Percentiles rank a stretch among this genome's conserved stretches.
Conservation (phyloP, 2,329 filamentous ascomycete species). For the Colletotrichum truncatum region DNA sequence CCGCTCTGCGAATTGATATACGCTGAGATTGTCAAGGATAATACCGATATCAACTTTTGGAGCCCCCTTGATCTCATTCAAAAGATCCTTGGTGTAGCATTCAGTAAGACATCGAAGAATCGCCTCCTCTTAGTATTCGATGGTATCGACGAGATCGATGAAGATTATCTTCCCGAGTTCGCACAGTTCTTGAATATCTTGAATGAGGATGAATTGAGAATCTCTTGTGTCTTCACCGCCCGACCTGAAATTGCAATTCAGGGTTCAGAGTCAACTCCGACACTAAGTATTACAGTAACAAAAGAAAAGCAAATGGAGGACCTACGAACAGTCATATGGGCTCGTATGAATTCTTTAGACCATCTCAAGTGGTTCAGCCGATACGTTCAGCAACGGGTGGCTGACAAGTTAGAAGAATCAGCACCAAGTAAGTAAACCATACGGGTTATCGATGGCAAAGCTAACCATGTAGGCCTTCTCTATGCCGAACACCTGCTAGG, state of each 20-base stretch:
- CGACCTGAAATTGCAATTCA: constrained; percentile 29
- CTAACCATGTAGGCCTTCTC: constrained; percentile 39
- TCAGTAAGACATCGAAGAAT: constrained; percentile 32
- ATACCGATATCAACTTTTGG: constrained; percentile 22
- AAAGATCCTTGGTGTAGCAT: constrained; percentile 36
- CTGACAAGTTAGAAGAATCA: constrained; percentile 37
- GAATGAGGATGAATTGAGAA: constrained; percentile 34
- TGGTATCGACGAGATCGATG: constrained; percentile 41
- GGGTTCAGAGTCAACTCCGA: not conserved
- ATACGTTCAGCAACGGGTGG: constrained; percentile 40
- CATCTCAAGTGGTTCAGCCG: constrained; percentile 37
- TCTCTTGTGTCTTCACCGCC: constrained; percentile 38
- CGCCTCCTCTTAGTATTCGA: constrained; percentile 41
- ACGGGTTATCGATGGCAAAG: not conserved
- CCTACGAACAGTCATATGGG: constrained; percentile 38
- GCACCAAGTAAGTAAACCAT: constrained; percentile 40
- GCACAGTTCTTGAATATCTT: constrained; percentile 35
- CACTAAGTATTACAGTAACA: constrained; percentile 31
- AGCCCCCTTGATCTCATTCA: constrained; percentile 33
- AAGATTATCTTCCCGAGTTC: constrained; percentile 29
- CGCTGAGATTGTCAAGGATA: constrained; percentile 37
- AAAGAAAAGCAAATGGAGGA: constrained; percentile 40
- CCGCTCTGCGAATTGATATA: constrained; percentile 41
- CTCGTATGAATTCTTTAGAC: constrained; percentile 36
- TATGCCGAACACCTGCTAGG: constrained; percentile 46